Evolutionary conservation across 2,329 filamentous ascomycete species (phyloP).

Genomic region (Talaromyces piceae): DNA sequence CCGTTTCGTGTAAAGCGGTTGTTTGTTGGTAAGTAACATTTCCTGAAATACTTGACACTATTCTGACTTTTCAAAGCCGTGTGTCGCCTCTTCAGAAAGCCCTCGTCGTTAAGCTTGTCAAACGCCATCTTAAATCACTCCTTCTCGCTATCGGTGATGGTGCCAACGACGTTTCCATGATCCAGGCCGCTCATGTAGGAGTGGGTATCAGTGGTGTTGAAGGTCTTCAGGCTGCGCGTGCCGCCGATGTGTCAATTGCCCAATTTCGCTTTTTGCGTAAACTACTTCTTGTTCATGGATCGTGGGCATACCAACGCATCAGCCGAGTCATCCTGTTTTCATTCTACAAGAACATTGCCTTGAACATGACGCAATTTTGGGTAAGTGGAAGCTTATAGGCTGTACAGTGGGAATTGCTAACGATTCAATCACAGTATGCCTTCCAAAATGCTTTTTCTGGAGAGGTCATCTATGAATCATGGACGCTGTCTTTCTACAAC

Average conservation of each 20-base stretch:
- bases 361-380: constrained; percentile 99
- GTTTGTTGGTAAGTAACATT: constrained; percentile 62
- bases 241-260: constrained; percentile 89
- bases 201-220: constrained; percentile 96
- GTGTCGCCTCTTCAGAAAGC: constrained; percentile 97
- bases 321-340: constrained; percentile 97
- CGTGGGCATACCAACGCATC: constrained; percentile 96
- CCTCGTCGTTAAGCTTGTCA: constrained; percentile 94
- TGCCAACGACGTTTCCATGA: constrained; percentile 99
- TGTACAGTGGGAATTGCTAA: constrained; percentile 11
- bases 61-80: constrained; percentile 50
- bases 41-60: not conserved
- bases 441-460: constrained; percentile 99
- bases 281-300: constrained; percentile 85
- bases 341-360: constrained; percentile 97
- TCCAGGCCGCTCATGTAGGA: constrained; percentile 95
- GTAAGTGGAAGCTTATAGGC: constrained; percentile 49
- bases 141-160: constrained; percentile 94
- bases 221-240: constrained; percentile 91
- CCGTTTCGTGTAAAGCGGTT: constrained; percentile 95
- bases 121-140: constrained; percentile 84
- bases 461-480: constrained; percentile 97
- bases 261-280: constrained; percentile 96
- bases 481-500: constrained; percentile 99
- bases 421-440: constrained; percentile 58